Base-by-base conservation (phyloP, 2,329 filamentous ascomycete species). In the Aspergillus thermomutatus region DNA sequence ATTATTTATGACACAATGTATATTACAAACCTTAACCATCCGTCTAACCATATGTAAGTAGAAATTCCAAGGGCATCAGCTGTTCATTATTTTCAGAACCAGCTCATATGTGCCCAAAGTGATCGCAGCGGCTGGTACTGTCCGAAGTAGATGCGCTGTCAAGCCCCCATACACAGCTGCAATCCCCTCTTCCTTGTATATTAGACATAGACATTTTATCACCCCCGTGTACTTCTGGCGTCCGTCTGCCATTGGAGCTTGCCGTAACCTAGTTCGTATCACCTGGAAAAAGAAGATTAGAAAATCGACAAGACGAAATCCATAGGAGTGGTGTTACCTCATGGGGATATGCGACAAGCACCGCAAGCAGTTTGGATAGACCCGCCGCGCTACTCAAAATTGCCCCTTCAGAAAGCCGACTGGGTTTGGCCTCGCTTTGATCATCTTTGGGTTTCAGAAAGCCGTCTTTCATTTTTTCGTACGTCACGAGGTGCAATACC, bases 101-200 rank as follows among this genome's bases (percentile, higher is more conserved):
- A 73, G 69, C 60, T 74, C 71, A 63, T 74, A 74, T 37, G 71
- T 70, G 49, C 71, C 71, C 28, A 74, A 67, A 0, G 72, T 73
- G 47, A 74, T 71, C 41, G 72, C 66, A 27, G 72, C 71, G 6
- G 71, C 71, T 50, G 71, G 72, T 26, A 74, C 67, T 25, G 70
- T 69, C 19, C 71, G 70, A 23, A 68, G 60, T 57, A 74, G 67
- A 56, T 74, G 71, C n/a, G 71, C 69, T 49, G 67, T 70, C 55
- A 73, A 49, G 28, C 72, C 72, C 51, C 72, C 70, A 49, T 74
- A 74, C n/a, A 74, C 53, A 10, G 69, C 70, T 1, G 63, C 67
- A 53, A 73, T 59, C 21, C 72, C 72, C 61, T 74, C 71, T 58
- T 73, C 69, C 56, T 71, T 72, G 3, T 68, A 60, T 45, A 74